phyloP scores from a whole-genome alignment of 2,329 filamentous ascomycete genomes.

The Mycosphaerella arachidis region DNA sequence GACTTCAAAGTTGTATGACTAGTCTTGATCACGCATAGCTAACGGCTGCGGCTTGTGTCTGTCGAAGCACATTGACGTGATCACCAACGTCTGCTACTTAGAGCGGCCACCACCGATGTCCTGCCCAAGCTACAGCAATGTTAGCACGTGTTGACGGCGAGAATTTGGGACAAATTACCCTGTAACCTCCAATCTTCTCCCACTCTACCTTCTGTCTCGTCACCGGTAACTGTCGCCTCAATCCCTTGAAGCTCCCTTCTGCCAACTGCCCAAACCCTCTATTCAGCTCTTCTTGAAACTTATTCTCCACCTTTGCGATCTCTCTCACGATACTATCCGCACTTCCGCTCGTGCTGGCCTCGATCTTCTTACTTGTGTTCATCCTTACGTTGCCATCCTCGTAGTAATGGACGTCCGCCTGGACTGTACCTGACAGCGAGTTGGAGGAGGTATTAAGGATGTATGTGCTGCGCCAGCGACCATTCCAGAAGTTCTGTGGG shows the following conservation, averaged over 20 bases:
- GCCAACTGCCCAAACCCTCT: constrained; percentile 80
- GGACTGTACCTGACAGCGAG: constrained; percentile 71
- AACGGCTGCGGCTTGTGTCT: neutral
- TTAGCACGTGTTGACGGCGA: constrained; percentile 12
- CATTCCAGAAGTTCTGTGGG: constrained; percentile 98
- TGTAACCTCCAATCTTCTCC: constrained; percentile 95
- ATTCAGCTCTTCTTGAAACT: constrained; percentile 95
- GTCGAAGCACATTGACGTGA: neutral
- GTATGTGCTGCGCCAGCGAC: constrained; percentile 90
- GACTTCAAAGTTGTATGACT: neutral
- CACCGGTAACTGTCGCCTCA: constrained; percentile 88
- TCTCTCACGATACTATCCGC: constrained; percentile 69
- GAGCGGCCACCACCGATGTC: constrained; percentile 49
- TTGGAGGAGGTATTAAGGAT: constrained; percentile 66
- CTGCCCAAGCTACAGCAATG: constrained; percentile 39
- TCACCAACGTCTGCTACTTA: constrained; percentile 28
- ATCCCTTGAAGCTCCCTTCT: constrained; percentile 89
- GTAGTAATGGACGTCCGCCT: constrained; percentile 98
- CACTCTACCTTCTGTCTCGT: constrained; percentile 99
- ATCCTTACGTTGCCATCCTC: constrained; percentile 97
- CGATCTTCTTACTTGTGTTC: constrained; percentile 76
- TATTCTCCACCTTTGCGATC: constrained; percentile 76
- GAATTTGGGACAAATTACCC: constrained; percentile 50
- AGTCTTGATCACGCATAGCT: neutral
- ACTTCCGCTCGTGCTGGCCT: constrained; percentile 55